phyloP scores from a whole-genome alignment of 2,329 filamentous ascomycete genomes.

The Drechslerella coelobrocha region DNA sequence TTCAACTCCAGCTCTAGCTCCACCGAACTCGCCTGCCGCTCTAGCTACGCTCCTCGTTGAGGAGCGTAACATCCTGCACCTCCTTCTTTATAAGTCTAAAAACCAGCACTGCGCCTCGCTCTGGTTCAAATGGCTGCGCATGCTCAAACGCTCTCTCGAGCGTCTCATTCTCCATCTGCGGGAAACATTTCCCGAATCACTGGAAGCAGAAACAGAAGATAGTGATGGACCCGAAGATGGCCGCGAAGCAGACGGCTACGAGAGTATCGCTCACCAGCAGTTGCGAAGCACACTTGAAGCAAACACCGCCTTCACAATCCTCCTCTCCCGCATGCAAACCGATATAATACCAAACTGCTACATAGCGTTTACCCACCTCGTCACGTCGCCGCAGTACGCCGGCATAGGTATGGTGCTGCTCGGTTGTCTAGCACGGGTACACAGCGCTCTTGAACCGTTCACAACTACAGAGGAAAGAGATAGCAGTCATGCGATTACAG shows the following conservation, averaged over 20 bases:
- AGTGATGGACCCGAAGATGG: constrained; percentile 57
- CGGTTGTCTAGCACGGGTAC: constrained; percentile 68
- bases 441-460: constrained; percentile 53
- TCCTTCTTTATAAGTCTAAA: constrained; percentile 81
- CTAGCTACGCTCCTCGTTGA: constrained; percentile 11
- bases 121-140: constrained; percentile 80
- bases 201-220: constrained; percentile 52
- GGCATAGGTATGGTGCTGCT: constrained; percentile 73
- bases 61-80: constrained; percentile 66
- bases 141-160: constrained; percentile 71
- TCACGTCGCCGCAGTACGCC: constrained; percentile 76
- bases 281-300: background rate
- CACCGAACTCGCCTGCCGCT: constrained; percentile 6
- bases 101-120: constrained; percentile 84
- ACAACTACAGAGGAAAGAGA: constrained; percentile 40
- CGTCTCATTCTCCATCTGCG: constrained; percentile 63
- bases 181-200: constrained; percentile 52
- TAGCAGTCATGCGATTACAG: background rate
- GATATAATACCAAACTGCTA: constrained; percentile 60
- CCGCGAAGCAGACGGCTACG: background rate
- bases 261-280: background rate
- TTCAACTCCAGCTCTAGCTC: background rate
- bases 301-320: constrained; percentile 1
- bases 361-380: constrained; percentile 70
- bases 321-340: constrained; percentile 12